These are phyloP conservation scores for Drechslerella coelobrocha DNA, from an alignment of 2,329 filamentous ascomycete species.

Conservation along the genomic window DNA sequence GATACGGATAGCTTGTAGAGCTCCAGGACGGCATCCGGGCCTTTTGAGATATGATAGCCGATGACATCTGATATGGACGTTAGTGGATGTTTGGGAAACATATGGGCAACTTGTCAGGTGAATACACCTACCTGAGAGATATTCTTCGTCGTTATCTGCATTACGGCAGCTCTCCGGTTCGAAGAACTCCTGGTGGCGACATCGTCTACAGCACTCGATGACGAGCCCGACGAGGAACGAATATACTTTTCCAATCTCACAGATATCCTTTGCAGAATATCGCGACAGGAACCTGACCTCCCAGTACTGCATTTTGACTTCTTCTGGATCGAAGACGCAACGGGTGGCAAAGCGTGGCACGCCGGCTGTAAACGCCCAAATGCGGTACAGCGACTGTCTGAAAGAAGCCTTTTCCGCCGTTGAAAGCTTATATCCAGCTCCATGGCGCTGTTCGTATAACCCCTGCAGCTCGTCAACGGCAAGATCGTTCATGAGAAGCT, in stretches of 20 bases:
- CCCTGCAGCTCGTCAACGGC: conserved; percentile 31
- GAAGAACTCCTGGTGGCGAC: conserved; percentile 49
- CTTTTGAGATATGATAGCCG: conserved; percentile 50
- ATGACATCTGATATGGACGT: conserved; percentile 29
- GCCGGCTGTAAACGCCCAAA: conserved; percentile 48
- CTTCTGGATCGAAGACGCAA: conserved; percentile 48
- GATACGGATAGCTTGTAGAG: conserved; percentile 29
- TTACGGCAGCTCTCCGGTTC: conserved; percentile 40
- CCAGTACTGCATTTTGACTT: conserved; percentile 48
- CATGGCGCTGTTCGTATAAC: conserved; percentile 41
- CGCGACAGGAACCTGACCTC: conserved; percentile 45
- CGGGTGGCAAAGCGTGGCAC: conserved; percentile 39
- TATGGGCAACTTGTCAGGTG: background rate
- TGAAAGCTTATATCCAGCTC: conserved; percentile 37
- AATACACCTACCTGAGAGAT: conserved; percentile 40
- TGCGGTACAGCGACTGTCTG: conserved; percentile 39
- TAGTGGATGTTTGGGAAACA: background rate
- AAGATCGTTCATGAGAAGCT: conserved; percentile 39
- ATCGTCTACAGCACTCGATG: conserved; percentile 40
- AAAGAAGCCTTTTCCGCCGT: conserved; percentile 17
- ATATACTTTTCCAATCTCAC: conserved; percentile 48
- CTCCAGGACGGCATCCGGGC: conserved; percentile 37
- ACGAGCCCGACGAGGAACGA: conserved; percentile 47
- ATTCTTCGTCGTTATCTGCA: conserved; percentile 44
- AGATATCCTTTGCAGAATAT: conserved; percentile 43